Evolutionary conservation across 306 rosid genomes (phyloP).

Genomic region (Casuarina glauca): DNA sequence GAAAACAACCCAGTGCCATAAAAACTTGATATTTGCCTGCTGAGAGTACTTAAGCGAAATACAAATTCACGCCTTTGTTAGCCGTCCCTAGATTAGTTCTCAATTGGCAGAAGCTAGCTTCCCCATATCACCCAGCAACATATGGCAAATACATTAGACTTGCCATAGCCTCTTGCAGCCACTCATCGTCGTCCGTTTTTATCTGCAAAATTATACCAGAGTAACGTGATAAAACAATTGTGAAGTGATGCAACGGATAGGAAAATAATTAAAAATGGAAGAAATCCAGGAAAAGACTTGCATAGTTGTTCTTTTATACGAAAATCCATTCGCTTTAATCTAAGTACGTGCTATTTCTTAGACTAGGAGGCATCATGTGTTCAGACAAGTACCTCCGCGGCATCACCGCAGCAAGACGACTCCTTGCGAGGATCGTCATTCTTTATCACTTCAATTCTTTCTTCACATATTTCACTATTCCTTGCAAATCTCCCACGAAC

Average conservation of each 20-base stretch:
- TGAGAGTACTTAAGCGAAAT: neutral
- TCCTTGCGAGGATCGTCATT: constrained; percentile 33
- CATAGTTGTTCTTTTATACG: too few species aligned
- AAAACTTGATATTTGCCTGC: neutral
- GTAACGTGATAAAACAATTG: too few species aligned
- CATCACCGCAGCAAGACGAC: constrained; percentile 36
- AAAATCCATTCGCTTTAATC: too few species aligned
- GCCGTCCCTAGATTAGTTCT: neutral
- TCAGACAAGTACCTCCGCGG: constrained; percentile 47
- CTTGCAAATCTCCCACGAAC: constrained; percentile 98
- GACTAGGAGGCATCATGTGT: neutral
- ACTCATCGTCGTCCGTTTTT: constrained; percentile 70
- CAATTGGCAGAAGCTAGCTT: constrained; percentile 5
- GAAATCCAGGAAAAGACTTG: too few species aligned
- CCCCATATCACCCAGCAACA: constrained; percentile 42
- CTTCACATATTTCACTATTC: constrained; percentile 56
- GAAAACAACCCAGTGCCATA: neutral
- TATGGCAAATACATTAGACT: constrained; percentile 59
- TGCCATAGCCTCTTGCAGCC: constrained; percentile 88
- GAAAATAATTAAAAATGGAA: too few species aligned
- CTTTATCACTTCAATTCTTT: constrained; percentile 31
- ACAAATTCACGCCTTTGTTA: neutral
- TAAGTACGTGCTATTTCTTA: constrained; percentile 7
- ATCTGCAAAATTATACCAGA: constrained; percentile 36
- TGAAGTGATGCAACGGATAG: too few species aligned